phyloP scores from a whole-genome alignment of 495 filamentous ascomycete species.

The Podospora sp. region DNA sequence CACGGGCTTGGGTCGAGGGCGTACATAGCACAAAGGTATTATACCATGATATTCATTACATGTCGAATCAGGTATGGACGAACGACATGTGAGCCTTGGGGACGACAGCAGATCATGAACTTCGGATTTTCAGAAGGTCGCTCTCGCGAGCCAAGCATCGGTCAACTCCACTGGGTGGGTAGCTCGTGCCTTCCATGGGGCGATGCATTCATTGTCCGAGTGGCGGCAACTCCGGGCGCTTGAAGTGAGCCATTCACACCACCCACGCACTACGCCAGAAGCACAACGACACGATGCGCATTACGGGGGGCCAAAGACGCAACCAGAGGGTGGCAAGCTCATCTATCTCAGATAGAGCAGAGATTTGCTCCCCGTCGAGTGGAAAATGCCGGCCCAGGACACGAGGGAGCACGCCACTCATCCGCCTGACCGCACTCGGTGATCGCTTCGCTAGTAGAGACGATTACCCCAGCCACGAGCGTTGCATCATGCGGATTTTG shows the following conservation, averaged over 20 bases:
- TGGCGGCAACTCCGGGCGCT: too few relatives aligned
- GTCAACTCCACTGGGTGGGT: background rate
- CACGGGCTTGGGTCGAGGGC: slow-evolving; percentile 1
- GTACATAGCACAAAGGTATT: background rate
- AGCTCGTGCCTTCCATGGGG: background rate
- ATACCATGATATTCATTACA: background rate
- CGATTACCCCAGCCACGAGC: background rate
- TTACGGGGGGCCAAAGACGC: background rate
- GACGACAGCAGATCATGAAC: background rate
- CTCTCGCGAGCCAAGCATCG: background rate
- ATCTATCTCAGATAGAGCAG: background rate
- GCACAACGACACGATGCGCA: background rate
- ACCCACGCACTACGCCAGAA: background rate
- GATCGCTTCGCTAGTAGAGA: background rate
- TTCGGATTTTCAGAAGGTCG: background rate
- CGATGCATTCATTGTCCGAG: background rate
- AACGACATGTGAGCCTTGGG: background rate
- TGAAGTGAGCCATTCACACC: too few relatives aligned
- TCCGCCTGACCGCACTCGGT: background rate
- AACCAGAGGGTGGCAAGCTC: background rate
- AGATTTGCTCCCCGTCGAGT: background rate
- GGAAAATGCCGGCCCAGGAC: background rate
- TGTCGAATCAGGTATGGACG: background rate
- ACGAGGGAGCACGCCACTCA: background rate
- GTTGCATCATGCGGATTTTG: slow-evolving; percentile 2